phyloP scores from a whole-genome alignment of 2,329 filamentous ascomycete genomes.

The Drechslerella coelobrocha region DNA sequence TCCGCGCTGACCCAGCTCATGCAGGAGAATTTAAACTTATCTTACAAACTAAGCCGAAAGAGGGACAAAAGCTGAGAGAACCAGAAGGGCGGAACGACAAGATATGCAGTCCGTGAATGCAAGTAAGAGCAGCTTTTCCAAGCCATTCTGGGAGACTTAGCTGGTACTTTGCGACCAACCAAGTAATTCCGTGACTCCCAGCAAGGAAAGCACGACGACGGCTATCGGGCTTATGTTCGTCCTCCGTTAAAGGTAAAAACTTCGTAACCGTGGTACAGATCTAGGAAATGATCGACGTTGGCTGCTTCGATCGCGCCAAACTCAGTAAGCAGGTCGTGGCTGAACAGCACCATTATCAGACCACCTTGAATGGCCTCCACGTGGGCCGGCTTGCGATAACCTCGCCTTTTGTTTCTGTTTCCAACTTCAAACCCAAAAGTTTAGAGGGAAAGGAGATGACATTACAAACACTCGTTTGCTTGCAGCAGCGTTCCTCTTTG shows the following conservation, averaged over 20 bases:
- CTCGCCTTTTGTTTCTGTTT: constrained; percentile 3
- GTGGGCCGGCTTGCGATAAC: constrained; percentile 1
- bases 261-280: neutral
- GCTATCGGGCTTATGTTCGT: too few relatives aligned
- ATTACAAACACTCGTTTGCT: neutral
- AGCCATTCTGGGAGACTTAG: too few relatives aligned
- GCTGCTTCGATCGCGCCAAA: neutral
- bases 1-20: constrained; percentile 6
- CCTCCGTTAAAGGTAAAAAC: neutral
- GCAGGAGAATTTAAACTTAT: neutral
- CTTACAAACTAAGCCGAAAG: neutral
- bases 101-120: too few relatives aligned
- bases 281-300: neutral
- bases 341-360: constrained; percentile 7
- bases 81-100: neutral
- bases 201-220: too few relatives aligned
- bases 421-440: neutral
- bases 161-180: too few relatives aligned
- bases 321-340: neutral
- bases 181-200: too few relatives aligned
- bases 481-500: neutral
- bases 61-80: neutral
- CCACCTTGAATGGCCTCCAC: neutral
- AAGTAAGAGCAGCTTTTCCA: too few relatives aligned
- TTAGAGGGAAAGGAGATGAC: neutral